phyloP scores from a whole-genome alignment of 2,329 filamentous ascomycete genomes.

The Alternaria burnsii region DNA sequence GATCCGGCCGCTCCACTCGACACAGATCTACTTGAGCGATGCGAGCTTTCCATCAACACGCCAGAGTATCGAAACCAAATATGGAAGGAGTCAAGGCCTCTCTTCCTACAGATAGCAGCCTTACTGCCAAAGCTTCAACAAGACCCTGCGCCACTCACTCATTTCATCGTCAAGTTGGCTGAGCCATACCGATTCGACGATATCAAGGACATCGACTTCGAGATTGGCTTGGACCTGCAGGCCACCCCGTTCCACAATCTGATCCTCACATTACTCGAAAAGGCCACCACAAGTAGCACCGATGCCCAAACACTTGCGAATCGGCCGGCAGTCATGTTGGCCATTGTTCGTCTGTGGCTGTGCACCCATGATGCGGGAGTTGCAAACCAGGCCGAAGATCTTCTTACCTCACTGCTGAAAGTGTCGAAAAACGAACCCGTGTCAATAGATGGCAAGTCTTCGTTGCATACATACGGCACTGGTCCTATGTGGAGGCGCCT shows the following conservation, averaged over 20 bases:
- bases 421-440: conserved; percentile 52
- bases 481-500: conserved; percentile 67
- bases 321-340: conserved; percentile 62
- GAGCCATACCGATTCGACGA: conserved; percentile 53
- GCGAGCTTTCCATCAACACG: conserved; percentile 54
- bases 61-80: conserved; percentile 37
- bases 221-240: conserved; percentile 62
- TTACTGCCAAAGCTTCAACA: conserved; percentile 64
- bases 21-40: conserved; percentile 59
- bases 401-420: conserved; percentile 62
- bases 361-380: conserved; percentile 64
- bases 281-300: conserved; percentile 60
- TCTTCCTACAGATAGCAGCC: conserved; percentile 58
- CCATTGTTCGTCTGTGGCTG: conserved; percentile 67
- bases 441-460: conserved; percentile 50
- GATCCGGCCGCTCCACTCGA: conserved; percentile 59
- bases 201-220: conserved; percentile 61
- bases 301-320: conserved; percentile 68
- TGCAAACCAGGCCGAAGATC: conserved; percentile 62
- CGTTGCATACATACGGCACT: conserved; percentile 38
- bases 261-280: conserved; percentile 64
- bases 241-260: conserved; percentile 63
- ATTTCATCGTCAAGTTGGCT: conserved; percentile 61
- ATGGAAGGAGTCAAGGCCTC: conserved; percentile 42
- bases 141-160: conserved; percentile 64